phyloP scores from a whole-genome alignment of 768 basidiomycete genomes.

The Suillus hirtellus region DNA sequence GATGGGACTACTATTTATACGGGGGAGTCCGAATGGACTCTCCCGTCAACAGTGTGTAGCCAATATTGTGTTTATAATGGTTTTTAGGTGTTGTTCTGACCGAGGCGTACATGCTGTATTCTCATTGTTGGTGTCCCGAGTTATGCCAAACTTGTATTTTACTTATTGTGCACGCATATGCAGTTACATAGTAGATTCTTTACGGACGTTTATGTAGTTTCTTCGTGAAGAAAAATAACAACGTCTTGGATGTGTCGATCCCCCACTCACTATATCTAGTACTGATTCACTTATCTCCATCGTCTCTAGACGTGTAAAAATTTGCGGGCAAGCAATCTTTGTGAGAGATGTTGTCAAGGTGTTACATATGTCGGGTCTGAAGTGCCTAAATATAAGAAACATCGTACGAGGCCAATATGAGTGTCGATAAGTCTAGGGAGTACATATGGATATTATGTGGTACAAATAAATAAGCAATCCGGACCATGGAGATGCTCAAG shows the following conservation, averaged over 20 bases:
- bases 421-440: not conserved
- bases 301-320: not conserved
- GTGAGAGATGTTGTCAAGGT: not conserved
- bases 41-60: not conserved
- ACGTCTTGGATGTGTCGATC: not conserved
- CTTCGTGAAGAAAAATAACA: not conserved
- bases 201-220: not conserved
- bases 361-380: not conserved
- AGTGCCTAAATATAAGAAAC: not conserved
- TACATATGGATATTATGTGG: constrained; percentile 8
- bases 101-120: not conserved
- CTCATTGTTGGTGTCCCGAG: not conserved
- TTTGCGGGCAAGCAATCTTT: too few relatives aligned
- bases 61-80: constrained; percentile 2
- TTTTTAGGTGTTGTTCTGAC: constrained; percentile 2
- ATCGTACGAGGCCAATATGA: constrained; percentile 1
- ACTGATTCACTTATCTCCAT: not conserved
- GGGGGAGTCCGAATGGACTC: not conserved
- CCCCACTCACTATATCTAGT: not conserved
- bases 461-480: constrained; percentile 2
- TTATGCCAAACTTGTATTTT: constrained; percentile 8
- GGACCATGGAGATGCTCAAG: constrained; percentile 6
- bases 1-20: not conserved
- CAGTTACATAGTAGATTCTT: not conserved
- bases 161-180: not conserved